These are phyloP conservation scores for Termitomyces sp. DNA, from an alignment of 768 basidiomycete species.

Conservation along the genomic window DNA sequence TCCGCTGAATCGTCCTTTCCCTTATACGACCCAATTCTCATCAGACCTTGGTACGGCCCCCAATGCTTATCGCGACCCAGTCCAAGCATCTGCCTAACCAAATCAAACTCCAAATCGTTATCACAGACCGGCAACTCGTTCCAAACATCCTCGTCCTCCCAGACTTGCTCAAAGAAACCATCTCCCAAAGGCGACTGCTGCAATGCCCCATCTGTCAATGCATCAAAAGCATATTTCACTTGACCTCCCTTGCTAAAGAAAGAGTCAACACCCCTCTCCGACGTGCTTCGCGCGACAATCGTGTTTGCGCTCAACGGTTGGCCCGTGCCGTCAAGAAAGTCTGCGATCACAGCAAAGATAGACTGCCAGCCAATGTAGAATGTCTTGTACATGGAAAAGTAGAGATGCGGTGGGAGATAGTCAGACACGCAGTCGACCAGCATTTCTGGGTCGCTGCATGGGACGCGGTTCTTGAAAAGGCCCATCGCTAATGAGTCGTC, in stretches of 20 bases:
- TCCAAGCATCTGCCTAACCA: conserved; percentile 24
- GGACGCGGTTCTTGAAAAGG: neutral
- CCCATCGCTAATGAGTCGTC: neutral
- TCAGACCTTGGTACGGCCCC: conserved; percentile 6
- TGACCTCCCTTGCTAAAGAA: conserved; percentile 24
- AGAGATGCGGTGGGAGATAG: conserved; percentile 9
- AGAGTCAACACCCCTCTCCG: neutral
- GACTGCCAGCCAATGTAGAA: conserved; percentile 25
- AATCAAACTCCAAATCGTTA: conserved; percentile 26
- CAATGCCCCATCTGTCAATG: conserved; percentile 20
- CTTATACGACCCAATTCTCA: neutral
- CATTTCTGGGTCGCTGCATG: neutral
- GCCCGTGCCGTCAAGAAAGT: conserved; percentile 10
- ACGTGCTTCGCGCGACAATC: neutral
- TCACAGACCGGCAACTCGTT: conserved; percentile 14
- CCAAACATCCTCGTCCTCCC: conserved; percentile 17
- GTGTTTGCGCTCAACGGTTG: neutral
- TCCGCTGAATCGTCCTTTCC: neutral
- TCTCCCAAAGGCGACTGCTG: conserved; percentile 24
- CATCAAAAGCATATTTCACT: conserved; percentile 25
- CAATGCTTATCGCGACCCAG: conserved; percentile 17
- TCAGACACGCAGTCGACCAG: neutral
- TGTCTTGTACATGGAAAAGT: conserved; percentile 13
- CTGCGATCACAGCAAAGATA: conserved; percentile 18
- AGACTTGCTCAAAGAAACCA: conserved; percentile 16